Evolutionary conservation across 768 basidiomycete species (phyloP).

Genomic region (Auricularia sp.): DNA sequence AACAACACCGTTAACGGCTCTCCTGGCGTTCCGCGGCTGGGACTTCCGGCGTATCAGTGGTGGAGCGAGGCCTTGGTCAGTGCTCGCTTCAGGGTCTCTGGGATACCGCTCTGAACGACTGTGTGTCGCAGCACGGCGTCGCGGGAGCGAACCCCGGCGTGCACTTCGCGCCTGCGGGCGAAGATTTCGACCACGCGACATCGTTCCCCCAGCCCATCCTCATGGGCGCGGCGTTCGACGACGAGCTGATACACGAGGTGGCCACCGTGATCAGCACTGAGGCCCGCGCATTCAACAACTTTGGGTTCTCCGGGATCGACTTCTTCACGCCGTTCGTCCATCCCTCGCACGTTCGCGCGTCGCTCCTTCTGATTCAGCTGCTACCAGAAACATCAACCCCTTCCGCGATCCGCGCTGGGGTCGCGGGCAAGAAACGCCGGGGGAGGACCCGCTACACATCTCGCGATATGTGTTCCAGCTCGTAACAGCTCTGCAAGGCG

Average conservation of each 20-base stretch:
- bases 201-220: slow-evolving; percentile 50
- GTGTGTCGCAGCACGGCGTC: slow-evolving; percentile 37
- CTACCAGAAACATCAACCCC: slow-evolving; percentile 27
- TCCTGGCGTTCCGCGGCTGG: slow-evolving; percentile 43
- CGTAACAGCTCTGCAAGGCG: slow-evolving; percentile 46
- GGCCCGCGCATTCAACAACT: slow-evolving; percentile 49
- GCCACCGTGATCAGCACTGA: slow-evolving; percentile 46
- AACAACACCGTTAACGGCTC: slow-evolving; percentile 40
- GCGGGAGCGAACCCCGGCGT: slow-evolving; percentile 16
- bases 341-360: too few relatives aligned
- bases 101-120: background rate
- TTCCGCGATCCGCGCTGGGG: slow-evolving; percentile 60
- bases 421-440: slow-evolving; percentile 51
- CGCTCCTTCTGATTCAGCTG: too few relatives aligned
- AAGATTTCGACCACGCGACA: slow-evolving; percentile 43
- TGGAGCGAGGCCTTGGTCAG: slow-evolving; percentile 50
- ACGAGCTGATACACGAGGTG: slow-evolving; percentile 36
- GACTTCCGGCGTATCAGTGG: slow-evolving; percentile 49
- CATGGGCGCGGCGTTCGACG: slow-evolving; percentile 46
- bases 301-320: slow-evolving; percentile 33
- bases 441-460: slow-evolving; percentile 47
- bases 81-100: slow-evolving; percentile 1
- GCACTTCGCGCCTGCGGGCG: background rate
- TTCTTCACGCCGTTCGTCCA: slow-evolving; percentile 36
- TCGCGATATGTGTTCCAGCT: slow-evolving; percentile 44